Evolutionary conservation across 2,329 filamentous ascomycete genomes (phyloP).

Genomic region (Hypoxylon sp.): DNA sequence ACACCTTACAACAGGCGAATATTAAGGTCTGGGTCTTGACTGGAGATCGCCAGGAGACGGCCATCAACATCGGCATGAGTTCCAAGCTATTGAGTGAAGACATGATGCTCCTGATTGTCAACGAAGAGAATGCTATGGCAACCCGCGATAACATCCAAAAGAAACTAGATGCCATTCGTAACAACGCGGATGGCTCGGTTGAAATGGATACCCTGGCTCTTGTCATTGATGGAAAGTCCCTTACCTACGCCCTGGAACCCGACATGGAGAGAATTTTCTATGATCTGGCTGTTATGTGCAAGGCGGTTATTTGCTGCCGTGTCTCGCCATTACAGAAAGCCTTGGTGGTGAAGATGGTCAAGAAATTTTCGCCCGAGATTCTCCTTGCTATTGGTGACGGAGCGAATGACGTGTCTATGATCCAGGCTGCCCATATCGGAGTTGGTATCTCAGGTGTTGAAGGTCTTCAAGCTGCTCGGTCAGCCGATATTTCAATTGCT

Average conservation of each 20-base stretch:
- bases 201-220: conserved; percentile 91
- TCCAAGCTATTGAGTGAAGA: conserved; percentile 99
- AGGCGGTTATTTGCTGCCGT: conserved; percentile 98
- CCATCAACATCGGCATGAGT: conserved; percentile 99
- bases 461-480: conserved; percentile 95
- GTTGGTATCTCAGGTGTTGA: conserved; percentile 98
- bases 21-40: conserved; percentile 99
- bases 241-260: conserved; percentile 93
- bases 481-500: conserved; percentile 94
- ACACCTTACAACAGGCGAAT: conserved; percentile 94
- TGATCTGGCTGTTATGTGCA: conserved; percentile 94
- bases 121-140: conserved; percentile 84
- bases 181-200: conserved; percentile 81
- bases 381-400: conserved; percentile 97
- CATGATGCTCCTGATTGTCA: conserved; percentile 97
- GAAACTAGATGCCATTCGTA: conserved; percentile 91
- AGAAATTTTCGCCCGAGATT: conserved; percentile 90
- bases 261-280: conserved; percentile 95
- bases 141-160: conserved; percentile 93
- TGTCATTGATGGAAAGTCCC: conserved; percentile 94
- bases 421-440: conserved; percentile 97
- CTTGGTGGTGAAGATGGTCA: conserved; percentile 97
- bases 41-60: conserved; percentile 96
- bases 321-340: conserved; percentile 98
- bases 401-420: conserved; percentile 99